Evolutionary conservation across 257 asterid genomes (phyloP).

Genomic region (Solanum bulbocastanum): DNA sequence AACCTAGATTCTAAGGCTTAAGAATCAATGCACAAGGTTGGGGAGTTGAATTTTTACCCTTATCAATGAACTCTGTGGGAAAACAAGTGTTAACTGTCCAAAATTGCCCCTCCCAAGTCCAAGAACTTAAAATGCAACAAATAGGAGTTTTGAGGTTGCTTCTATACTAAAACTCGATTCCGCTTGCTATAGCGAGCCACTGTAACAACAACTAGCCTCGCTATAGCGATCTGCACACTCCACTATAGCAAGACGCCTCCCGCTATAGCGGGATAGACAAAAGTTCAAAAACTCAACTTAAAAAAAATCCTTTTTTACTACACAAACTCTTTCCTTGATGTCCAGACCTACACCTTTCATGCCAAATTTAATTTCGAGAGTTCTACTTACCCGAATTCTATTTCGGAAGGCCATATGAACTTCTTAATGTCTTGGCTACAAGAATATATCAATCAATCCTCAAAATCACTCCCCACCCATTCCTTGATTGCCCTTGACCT

Average conservation of each 20-base stretch:
- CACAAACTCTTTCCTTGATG: not conserved
- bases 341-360: not conserved
- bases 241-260: fast-evolving
- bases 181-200: not conserved
- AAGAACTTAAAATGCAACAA: not conserved
- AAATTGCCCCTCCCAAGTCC: not conserved
- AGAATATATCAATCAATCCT: not conserved
- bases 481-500: not conserved
- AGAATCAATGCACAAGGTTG: not conserved
- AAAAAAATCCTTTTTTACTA: not conserved
- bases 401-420: fast-evolving
- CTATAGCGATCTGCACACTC: not conserved
- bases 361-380: not conserved
- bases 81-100: not conserved
- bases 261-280: not conserved
- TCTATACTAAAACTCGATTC: no score
- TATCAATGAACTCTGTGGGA: not conserved
- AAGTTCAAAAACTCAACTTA: not conserved
- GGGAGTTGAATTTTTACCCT: not conserved
- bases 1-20: not conserved
- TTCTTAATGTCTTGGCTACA: not conserved
- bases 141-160: not conserved
- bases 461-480: not conserved
- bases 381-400: not conserved
- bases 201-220: not conserved